These are phyloP conservation scores for Saccharomycopsis hybrid DNA, from an alignment of 1,139 yeast genomes.

Conservation along the genomic window DNA sequence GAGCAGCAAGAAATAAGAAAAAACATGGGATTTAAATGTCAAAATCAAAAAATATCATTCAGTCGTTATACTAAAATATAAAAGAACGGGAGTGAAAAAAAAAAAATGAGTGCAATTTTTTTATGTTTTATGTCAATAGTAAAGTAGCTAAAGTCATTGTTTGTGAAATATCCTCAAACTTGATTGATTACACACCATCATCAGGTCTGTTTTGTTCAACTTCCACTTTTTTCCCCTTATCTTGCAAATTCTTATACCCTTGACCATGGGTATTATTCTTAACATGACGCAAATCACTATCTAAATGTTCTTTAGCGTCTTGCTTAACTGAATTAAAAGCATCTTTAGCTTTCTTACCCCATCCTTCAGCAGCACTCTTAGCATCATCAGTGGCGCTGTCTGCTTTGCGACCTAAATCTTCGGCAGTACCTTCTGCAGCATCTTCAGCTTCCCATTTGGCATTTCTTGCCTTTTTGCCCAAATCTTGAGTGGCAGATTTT, in stretches of 20 bases:
- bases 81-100: too few species aligned
- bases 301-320: neutral
- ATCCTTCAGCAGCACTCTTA: neutral
- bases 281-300: conserved; percentile 23
- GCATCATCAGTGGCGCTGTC: neutral
- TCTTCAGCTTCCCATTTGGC: neutral
- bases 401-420: neutral
- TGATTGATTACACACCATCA: conserved; percentile 30
- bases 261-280: conserved; percentile 30
- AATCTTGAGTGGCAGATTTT: neutral
- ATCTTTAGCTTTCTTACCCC: too few species aligned
- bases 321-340: too few species aligned
- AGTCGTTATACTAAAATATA: too few species aligned
- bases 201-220: conserved; percentile 43
- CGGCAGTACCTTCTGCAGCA: neutral
- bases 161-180: too few species aligned
- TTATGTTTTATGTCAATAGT: too few species aligned
- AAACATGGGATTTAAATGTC: too few species aligned
- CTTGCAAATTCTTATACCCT: conserved; percentile 34
- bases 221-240: conserved; percentile 39
- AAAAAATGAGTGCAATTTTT: too few species aligned
- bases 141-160: too few species aligned
- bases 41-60: too few species aligned
- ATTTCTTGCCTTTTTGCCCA: neutral
- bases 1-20: too few species aligned